Evolutionary conservation across 352 stramenopile species (phyloP), one percentile per base, ranked within the genome.

Genomic region (Phytophthora ohioensis): DNA sequence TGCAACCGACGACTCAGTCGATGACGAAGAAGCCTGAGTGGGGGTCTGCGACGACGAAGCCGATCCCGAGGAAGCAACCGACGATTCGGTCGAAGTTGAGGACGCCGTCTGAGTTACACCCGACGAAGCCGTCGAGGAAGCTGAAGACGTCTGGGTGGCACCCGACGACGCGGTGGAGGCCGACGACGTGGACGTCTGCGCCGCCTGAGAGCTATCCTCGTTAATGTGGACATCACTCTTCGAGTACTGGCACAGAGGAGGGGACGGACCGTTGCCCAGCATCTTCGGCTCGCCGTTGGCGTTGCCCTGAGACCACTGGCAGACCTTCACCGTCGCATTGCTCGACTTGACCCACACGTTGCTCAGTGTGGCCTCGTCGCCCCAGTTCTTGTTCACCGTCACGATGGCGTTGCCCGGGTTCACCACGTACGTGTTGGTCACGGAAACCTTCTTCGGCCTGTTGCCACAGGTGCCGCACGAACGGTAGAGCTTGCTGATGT

Each of bases 301-400:
- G 32, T 54, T 62, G 17, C 71, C 70, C 51, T 79, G 48, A 27
- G 71, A 80, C 73, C 75, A 84, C 31, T 57, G 60, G 21, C 76
- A 84, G 9, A 81, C 42, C 57, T 73, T 66, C 38, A 69, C 62
- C 15, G 30, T 58, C 35, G 52, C 58, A 27, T 52, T 56, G 13
- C 52, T 53, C 5, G 62, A 64, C 38, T 67, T 67, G 13, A 67
- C 12, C 36, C 49, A 42, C n/a, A 87, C 66, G 59, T 85, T 79
- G 30, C 69, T 85, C n/a, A 82, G 51, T 41, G 68, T 80, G 43
- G 75, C 75, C 27, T 79, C 47, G 45, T 87, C 78, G 6, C 54
- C 65, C 49, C 71, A 76, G 68, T 85, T 83, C 52, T 73, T 57
- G 67, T 82, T 82, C 43, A 82, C 74, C 3, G 77, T 80, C 53